phyloP scores from a whole-genome alignment of 495 filamentous ascomycete genomes.

The Tuber aestivum region DNA sequence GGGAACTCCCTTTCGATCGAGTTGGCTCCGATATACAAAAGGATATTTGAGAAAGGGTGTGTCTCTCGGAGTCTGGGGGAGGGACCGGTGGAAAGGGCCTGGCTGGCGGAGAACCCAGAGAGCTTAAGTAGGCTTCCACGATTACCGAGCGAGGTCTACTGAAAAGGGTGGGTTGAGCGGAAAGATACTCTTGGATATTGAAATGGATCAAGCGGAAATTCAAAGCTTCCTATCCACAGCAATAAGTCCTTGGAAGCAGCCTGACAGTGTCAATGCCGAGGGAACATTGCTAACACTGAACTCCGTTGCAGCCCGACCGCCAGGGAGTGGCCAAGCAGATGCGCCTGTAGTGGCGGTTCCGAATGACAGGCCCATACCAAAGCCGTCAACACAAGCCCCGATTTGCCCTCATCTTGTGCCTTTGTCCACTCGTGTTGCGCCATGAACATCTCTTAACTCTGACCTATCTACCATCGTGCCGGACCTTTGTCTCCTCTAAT shows the following conservation, averaged over 20 bases:
- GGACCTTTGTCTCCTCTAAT: neutral
- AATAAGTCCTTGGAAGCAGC: neutral
- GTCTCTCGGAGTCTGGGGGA: neutral
- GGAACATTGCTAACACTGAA: neutral
- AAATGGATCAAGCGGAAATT: neutral
- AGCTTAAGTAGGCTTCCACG: neutral
- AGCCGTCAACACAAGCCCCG: neutral
- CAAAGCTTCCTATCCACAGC: neutral
- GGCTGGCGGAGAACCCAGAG: neutral
- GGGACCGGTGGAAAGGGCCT: neutral
- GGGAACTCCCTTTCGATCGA: neutral
- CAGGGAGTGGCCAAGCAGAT: neutral
- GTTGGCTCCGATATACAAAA: neutral
- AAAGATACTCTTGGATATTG: neutral
- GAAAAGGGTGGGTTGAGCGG: neutral
- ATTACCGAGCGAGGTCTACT: neutral
- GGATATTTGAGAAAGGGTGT: conserved; percentile 2
- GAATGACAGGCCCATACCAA: neutral
- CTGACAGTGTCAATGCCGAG: neutral
- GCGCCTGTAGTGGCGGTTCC: neutral
- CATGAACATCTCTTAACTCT: neutral
- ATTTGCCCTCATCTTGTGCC: neutral
- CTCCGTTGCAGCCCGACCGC: neutral
- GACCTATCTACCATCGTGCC: neutral
- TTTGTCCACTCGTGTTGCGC: neutral